Evolutionary conservation across 192 early-diverging fungal species (phyloP), one percentile per base, ranked within the genome.

Genomic region (Chytriomyces confervae): DNA sequence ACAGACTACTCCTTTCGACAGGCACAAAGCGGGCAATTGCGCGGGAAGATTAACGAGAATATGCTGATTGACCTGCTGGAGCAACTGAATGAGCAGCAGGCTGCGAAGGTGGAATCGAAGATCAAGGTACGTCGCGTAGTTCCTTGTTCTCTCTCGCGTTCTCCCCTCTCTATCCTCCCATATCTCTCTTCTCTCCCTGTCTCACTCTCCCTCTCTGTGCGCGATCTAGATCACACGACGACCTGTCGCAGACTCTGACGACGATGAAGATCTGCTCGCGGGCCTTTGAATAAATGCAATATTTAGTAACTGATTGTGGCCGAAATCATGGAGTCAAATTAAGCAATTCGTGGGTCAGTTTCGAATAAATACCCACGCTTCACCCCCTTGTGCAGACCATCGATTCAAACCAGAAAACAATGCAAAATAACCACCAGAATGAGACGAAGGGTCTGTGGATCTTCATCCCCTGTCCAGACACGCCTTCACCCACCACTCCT

Each of bases 61-160:
- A 92, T 94, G 84, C 83, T 98, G 68, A 94, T 96, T 78, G 94
- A 91, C 61, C 79, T 98, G 66, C 87, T 97, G 49, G 91, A 91
- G 70, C 91, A 95, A 76, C 86, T 98, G 61, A 95, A 91, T 75
- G 92, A 92, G 80, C 87, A 90, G 69, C 84, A 87, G 45, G 62
- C 62, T 7, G 47, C 74, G 23, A 83, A 88, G 57, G 77, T 83
- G 24, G 86, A 91, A 73, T 88, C 91, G 20, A 94, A 93, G 80
- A 93, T 96, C 81, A 91, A 90, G 84, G 93, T 94, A 87, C 65
- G 89, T 11, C 49, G 11, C n/a, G 50, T 24, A 8, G 18, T 24
- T 57, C 57, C 16, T 0, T n/a, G 5, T 0, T 62, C 48, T 44
- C 5, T 11, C 13, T 67, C 27, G 44, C 67, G 53, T 48, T 36